phyloP scores from a whole-genome alignment of 805 yeast genomes.

The Candida yuanshanica region DNA sequence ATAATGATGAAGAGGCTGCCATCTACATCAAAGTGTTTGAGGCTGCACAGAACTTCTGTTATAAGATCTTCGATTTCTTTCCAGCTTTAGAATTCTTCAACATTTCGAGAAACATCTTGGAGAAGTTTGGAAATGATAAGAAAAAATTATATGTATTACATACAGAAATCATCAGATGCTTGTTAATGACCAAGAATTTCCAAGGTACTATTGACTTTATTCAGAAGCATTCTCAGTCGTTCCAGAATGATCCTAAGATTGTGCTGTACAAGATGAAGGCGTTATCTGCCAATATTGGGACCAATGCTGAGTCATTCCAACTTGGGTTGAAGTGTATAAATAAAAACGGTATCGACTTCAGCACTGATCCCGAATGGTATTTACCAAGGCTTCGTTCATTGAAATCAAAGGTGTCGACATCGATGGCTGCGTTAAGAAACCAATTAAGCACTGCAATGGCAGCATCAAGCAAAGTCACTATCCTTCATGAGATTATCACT shows the following conservation, averaged over 20 bases:
- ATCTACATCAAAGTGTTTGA: constrained; percentile 35
- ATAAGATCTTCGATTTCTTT: constrained; percentile 36
- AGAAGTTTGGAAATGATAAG: constrained; percentile 3
- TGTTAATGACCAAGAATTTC: constrained; percentile 25
- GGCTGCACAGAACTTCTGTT: constrained; percentile 40
- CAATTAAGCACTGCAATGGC: constrained; percentile 26
- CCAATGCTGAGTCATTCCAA: constrained; percentile 5
- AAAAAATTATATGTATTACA: constrained; percentile 6
- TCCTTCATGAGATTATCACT: constrained; percentile 36
- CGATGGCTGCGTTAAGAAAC: constrained; percentile 5
- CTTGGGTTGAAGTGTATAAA: constrained; percentile 31
- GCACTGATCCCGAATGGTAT: constrained; percentile 25
- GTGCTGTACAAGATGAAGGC: constrained; percentile 33
- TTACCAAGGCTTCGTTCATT: constrained; percentile 19
- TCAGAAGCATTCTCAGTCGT: constrained; percentile 25
- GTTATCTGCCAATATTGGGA: constrained; percentile 12
- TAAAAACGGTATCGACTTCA: constrained; percentile 30
- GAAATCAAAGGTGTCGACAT: constrained; percentile 28
- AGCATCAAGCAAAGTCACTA: constrained; percentile 24
- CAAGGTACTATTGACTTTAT: constrained; percentile 32
- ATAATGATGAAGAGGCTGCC: constrained; percentile 28
- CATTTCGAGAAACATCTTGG: constrained; percentile 26
- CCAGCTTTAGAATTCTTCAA: constrained; percentile 36
- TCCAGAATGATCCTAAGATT: constrained; percentile 28
- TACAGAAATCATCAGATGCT: constrained; percentile 18